Base-by-base conservation (phyloP, 106 monocot genomes). In the Allium sativum region DNA sequence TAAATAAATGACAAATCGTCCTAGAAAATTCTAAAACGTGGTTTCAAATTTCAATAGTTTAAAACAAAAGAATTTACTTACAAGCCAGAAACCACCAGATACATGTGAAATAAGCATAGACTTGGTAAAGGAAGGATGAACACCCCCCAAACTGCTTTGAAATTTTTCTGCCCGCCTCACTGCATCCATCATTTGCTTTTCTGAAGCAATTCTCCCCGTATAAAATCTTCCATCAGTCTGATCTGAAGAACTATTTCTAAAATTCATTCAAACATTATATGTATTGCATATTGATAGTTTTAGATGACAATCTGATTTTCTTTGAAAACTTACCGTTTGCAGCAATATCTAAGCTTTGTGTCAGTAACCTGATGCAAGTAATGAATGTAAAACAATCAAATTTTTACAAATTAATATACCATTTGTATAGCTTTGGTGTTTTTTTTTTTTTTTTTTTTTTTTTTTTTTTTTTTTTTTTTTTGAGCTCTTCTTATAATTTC, bases 51-150 rank as follows among this genome's bases (percentile, higher is more conserved):
- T 31, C 31, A 31, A 31, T 31, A 2, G 31, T 31, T 31, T 31
- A 31, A 31, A 31, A 31, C 31, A 31, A 31, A 31, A 31, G 31
- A 31, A 31, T 31, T 50, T 44, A 67, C 90, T 82, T 69, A 90
- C 90, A 51, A 90, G 82, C 90, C 90, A 90, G 65, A 85, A 90
- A 64, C 85, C 82, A 69, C 90, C 80, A 44, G 85, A 90, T 0
- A 90, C 90, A 65, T 90, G 90, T 20, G 90, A 90, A 2, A 79
- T 82, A 67, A 90, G 72, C 90, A 90, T 90, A 14, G 72, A 22
- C 62, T 90, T 90, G 19, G 79, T 64, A 61, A 90, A 90, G 11
- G 90, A 90, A 13, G 82, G 85, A 41, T 73, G 66, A 31, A 47
- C 44, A 3, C 65, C 57, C 2, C 74, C 56, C 67, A 90, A 53